Conservation (phyloP, 306 rosid species). For the Pachyrhizus erosus region DNA sequence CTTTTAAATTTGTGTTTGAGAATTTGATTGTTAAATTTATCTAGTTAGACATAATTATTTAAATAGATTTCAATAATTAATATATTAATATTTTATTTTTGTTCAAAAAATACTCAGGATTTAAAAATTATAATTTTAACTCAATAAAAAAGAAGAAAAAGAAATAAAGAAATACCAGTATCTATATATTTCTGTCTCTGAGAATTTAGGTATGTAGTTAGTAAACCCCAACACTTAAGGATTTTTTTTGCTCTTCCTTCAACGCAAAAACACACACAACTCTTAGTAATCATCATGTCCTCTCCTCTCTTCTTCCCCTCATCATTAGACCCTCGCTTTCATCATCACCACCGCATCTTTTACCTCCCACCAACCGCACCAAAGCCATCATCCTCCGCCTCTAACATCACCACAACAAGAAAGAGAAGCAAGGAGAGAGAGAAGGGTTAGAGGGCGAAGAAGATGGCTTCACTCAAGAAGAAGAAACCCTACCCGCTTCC, state of each 20-base stretch:
- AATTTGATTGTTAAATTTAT: too few species aligned
- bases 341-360: constrained; percentile 61
- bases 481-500: constrained; percentile 69
- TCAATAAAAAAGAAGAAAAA: constrained; percentile 46
- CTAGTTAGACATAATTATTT: too few species aligned
- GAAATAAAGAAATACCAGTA: background rate
- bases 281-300: constrained; percentile 73
- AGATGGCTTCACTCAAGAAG: constrained; percentile 68
- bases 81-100: too few species aligned
- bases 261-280: constrained; percentile 50
- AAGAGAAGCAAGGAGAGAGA: constrained; percentile 51
- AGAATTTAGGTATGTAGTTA: constrained; percentile 34
- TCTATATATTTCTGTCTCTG: constrained; percentile 30
- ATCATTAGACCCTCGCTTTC: constrained; percentile 74
- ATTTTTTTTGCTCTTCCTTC: constrained; percentile 50
- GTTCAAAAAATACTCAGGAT: too few species aligned
- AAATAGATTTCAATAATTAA: too few species aligned
- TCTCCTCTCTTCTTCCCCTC: constrained; percentile 55
- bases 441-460: constrained; percentile 57
- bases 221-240: constrained; percentile 34
- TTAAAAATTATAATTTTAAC: constrained; percentile 24
- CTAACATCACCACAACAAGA: constrained; percentile 47
- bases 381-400: constrained; percentile 42
- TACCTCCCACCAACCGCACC: constrained; percentile 63
- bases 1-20: too few species aligned